Evolutionary conservation across 441 rosid species (phyloP), one percentile per base, ranked within the genome.

Genomic region (Raphanus hybrid): DNA sequence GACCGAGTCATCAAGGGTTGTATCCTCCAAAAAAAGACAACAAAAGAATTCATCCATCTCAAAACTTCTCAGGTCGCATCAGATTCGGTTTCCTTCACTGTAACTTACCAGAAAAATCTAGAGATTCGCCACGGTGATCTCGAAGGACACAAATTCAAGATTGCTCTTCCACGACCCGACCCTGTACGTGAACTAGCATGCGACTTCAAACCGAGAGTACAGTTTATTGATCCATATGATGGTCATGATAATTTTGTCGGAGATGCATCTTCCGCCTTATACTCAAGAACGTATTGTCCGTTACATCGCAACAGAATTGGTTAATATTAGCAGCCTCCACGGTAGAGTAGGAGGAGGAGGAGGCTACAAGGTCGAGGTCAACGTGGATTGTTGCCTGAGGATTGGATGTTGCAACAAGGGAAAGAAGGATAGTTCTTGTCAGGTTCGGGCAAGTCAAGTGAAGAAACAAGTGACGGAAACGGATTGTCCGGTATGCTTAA

Each of bases 231-330:
- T 50, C 57, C 57, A 50, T 50, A 50, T 50, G 58, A 54, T 10
- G 6, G 65, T 74, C 71, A 65, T 39, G 71, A 55, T 64, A 39
- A 34, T 65, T 52, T 74, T 74, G 77, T 74, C 77, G 5, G 64
- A 27, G 64, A 39, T 74, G 29, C 3, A 37, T 57, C 77, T 74
- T 20, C 55, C 55, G 11, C 57, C 63, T 9, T 6, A 26, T 9
- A 55, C 32, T 8, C 70, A 73, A 64, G 63, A 73, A 52, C 29
- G 29, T 39, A 8, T 52, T 7, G 58, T 52, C 58, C 9, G 58
- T 16, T 41, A 65, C 5, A 65, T 74, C 57, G 37, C 71, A 35
- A 27, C 54, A 0, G 41, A 64, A n/a, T 64, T 14, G 4, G 39
- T 73, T 1, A 54, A 20, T 0, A 64, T 72, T 35, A 63, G 20